Evolutionary conservation across 768 basidiomycete species (phyloP), one percentile per base, ranked within the genome.

Genomic region (Myochromella boudieri): DNA sequence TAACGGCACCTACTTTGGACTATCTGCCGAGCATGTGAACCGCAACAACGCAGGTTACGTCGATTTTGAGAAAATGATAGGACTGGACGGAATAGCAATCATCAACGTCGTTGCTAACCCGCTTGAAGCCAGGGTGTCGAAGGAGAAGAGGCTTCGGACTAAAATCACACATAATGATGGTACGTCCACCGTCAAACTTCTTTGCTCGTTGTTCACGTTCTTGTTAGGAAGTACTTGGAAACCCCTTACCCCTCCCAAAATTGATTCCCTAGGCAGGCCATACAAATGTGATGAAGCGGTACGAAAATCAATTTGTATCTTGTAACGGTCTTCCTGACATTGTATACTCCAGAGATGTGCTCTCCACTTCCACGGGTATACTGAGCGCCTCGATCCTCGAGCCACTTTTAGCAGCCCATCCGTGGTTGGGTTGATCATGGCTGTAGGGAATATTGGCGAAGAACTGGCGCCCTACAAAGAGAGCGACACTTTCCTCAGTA

Each of bases 151-250:
- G 44, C 65, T 98, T 15, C 89, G 91, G 68, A 86, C 84, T 4
- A 70, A 85, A 43, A 97, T 99, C 54, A 97, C 94, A 2, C 95
- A 98, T 63, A 99, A 99, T 56, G 97, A 99, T 65, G 97, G 95
- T 82, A 49, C 40, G 81, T 60, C 32, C n/a, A 4, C 29, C 3
- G 10, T 28, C 3, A 17, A 7, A 21, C n/a, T 29, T 7, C 17
- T 25, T 31, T 44, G 22, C 4, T 18, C 9, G 42, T 45, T 37
- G 20, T 40, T 55, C n/a, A 43, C 28, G 12, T 4, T 15, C 8
- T 18, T 12, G 24, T 3, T 46, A 91, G 90, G 91, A 46, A 85
- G 92, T 18, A 83, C 80, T 0, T 98, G 97, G 95, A 91, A 87
- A 59, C 75, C 84, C 1, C 64, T 99, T 42, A 70, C 66, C 4